A percentile compares a stretch with the other conserved stretches of the same genome.
Conservation (phyloP, 1,284 basidiomycete genomes). For the Vanrija sp. region DNA sequence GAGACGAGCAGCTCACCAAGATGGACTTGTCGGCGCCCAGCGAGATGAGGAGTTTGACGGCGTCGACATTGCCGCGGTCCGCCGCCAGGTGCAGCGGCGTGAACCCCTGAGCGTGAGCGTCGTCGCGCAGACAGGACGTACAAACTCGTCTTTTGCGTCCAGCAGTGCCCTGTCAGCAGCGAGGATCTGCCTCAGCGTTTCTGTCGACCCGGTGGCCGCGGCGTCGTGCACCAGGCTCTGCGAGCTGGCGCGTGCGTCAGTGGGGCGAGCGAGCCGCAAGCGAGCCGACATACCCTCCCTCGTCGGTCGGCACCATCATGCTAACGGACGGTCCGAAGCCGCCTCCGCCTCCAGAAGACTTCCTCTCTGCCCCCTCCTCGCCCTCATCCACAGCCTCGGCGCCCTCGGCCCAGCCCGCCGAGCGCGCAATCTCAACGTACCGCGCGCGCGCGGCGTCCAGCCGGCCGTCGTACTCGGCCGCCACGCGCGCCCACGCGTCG, state of each 20-base stretch:
- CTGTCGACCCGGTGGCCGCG: slow-evolving; percentile 58
- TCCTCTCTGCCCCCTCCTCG: slow-evolving; percentile 30
- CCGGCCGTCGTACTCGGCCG: slow-evolving; percentile 53
- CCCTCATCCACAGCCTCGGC: slow-evolving; percentile 3
- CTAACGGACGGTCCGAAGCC: slow-evolving; percentile 60
- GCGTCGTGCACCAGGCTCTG: slow-evolving; percentile 57
- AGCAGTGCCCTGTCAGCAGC: slow-evolving; percentile 49
- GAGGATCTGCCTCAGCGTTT: slow-evolving; percentile 55
- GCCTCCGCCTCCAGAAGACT: slow-evolving; percentile 50
- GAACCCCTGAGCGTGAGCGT: slow-evolving; percentile 61
- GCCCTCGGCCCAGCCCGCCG: slow-evolving; percentile 59
- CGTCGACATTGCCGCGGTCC: slow-evolving; percentile 65
- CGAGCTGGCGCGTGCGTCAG: background rate
- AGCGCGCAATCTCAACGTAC: slow-evolving; percentile 67
- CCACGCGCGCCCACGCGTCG: slow-evolving; percentile 71
- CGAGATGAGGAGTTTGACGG: slow-evolving; percentile 60
- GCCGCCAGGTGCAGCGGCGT: slow-evolving; percentile 78
- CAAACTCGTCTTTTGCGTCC: slow-evolving; percentile 61
- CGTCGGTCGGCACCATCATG: slow-evolving; percentile 51
- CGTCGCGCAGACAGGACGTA: slow-evolving; percentile 42
- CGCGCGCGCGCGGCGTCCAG: slow-evolving; percentile 47
- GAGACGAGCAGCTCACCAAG: slow-evolving; percentile 52
- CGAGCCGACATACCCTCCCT: slow-evolving; percentile 16
- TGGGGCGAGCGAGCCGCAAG: background rate
- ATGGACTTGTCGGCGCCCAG: slow-evolving; percentile 62